Evolutionary conservation across 2,329 filamentous ascomycete species (phyloP).

Genomic region (Stachybotrys echinatus): DNA sequence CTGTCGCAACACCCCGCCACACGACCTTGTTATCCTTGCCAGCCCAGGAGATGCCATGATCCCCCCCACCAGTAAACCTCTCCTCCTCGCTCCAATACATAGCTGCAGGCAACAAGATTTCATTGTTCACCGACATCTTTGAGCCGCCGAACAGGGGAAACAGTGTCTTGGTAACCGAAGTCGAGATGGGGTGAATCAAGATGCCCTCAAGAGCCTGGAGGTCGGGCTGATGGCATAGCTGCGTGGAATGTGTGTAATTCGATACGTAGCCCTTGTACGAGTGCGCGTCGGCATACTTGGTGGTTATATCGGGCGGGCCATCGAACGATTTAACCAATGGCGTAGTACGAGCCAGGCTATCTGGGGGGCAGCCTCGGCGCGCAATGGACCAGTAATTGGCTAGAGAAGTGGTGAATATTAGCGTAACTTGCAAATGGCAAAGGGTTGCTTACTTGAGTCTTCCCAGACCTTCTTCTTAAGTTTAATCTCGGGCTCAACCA

Average conservation of each 20-base stretch:
- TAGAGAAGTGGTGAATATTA: constrained; percentile 11
- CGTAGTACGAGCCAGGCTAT: constrained; percentile 52
- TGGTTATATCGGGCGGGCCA: constrained; percentile 36
- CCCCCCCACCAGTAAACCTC: constrained; percentile 53
- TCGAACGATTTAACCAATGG: constrained; percentile 38
- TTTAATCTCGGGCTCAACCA: constrained; percentile 25
- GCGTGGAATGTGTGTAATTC: constrained; percentile 55
- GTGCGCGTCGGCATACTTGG: constrained; percentile 41
- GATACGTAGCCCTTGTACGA: constrained; percentile 52
- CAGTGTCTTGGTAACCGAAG: constrained; percentile 49
- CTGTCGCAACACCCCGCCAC: constrained; percentile 65
- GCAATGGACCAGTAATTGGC: constrained; percentile 53
- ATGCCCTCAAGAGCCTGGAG: constrained; percentile 59
- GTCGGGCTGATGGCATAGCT: constrained; percentile 62
- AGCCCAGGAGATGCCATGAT: constrained; percentile 50
- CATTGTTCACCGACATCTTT: constrained; percentile 64
- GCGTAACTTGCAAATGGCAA: background rate
- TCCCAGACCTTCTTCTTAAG: constrained; percentile 44
- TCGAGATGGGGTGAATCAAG: constrained; percentile 55
- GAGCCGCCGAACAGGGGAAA: constrained; percentile 65
- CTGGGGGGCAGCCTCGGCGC: constrained; percentile 55
- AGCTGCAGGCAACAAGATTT: constrained; percentile 63
- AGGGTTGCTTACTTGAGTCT: constrained; percentile 34
- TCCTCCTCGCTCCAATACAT: constrained; percentile 64
- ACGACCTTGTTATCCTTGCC: constrained; percentile 49